Evolutionary conservation across 495 filamentous ascomycete species (phyloP), one percentile per base, ranked within the genome.

Genomic region (Podospora sp.): DNA sequence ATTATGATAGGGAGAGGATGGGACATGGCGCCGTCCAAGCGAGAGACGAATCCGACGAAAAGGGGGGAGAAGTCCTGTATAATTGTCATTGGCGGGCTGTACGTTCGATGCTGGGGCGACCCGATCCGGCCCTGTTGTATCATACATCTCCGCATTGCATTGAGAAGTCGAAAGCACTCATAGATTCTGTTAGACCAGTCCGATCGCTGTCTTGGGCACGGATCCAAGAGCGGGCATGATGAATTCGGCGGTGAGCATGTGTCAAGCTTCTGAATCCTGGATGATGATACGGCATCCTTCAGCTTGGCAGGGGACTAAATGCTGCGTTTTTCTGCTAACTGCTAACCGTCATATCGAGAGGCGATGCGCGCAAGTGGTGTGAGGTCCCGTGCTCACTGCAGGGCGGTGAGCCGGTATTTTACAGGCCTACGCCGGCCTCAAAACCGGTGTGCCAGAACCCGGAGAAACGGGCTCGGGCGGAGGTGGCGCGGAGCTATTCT

Each of bases 111-210:
- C 33, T 21, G 26, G 57, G 57, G 25, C 57, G n/a, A 36, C 57
- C 59, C 24, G 67, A 35, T 65, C 60, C 20, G 60, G 63, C 35
- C 63, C 55, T 67, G 69, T 62, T 72, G 69, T 73, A 71, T 60
- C 71, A 73, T 73, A 62, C 70, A 56, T 55, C 71, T 69, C 66
- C 66, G 40, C 68, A 67, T 68, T 65, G 63, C 63, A 65, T 65
- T 57, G 63, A 33, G 63, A 65, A 65, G 63, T 57, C 50, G 27
- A 63, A 62, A 59, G 16, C 26, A 62, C 40, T 66, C 24, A 63
- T 68, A 68, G 65, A 68, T 24, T 21, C 33, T 52, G 40, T 61
- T 62, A 36, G 65, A 67, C 29, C 59, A 20, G 21, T 16, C 59
- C 24, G 24, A 18, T 20, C 33, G 1, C 22, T 26, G 29, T 50